Base-by-base conservation (phyloP, 2,329 filamentous ascomycete species). In the Pochonia chlamydosporia region DNA sequence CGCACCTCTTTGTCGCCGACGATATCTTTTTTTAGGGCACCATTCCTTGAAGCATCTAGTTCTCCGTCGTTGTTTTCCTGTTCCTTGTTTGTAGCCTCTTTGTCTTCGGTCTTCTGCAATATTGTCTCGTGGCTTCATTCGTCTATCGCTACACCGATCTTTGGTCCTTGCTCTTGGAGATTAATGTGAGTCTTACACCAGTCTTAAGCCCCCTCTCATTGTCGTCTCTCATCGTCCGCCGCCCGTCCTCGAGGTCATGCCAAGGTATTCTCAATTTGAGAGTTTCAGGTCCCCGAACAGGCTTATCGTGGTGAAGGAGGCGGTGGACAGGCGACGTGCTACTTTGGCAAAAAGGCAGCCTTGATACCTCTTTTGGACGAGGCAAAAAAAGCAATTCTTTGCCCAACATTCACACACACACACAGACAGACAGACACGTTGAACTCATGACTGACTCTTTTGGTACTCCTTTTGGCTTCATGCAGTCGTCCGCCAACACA, bases 121-220 rank as follows among this genome's bases (percentile, higher is more conserved):
- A 33, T 39, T 39, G 6, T 23, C 11, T 25, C 18, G 9, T 7
- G 14, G 18, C 25, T 24, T 40, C 10, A 23, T 21, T 26, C 13
- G 20, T 26, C 16, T 35, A 10, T n/a, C 39, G 14, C 30, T 21
- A 14, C 31, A 13, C 14, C n/a, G 11, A 13, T 33, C 18, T 49
- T 26, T 25, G 30, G 39, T 46, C n/a, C 30, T 24, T 49, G 49
- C 52, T 56, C 53, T 52, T 58, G 52, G 58, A 63, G 49, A 64
- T 65, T 60, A 64, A 65, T 65, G 63, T 66, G 61, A 66, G 63
- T 66, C 54, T 42, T 10, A 14, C 47, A 39, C 39, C 39, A 24
- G 21, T 13, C 23, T 36, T 16, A 21, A 25, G 31, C 42, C n/a
- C 25, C 33, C 21, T 35, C 52, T 52, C n/a, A n/a, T n/a, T n/a